These are phyloP conservation scores for Lentinus polychrous DNA, from an alignment of 1,284 basidiomycete species.

Conservation along the genomic window DNA sequence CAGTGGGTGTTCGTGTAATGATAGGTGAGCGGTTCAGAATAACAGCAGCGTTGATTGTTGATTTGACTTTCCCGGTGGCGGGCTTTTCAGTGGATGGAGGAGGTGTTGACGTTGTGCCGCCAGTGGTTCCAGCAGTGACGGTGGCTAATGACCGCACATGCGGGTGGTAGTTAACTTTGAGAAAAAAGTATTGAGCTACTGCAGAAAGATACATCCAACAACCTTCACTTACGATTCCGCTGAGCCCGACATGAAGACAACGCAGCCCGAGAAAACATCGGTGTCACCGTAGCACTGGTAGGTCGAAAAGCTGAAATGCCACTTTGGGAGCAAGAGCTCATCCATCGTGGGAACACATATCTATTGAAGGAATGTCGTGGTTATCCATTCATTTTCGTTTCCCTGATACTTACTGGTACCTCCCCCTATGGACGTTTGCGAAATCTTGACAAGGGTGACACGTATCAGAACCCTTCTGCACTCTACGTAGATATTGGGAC, in stretches of 20 bases:
- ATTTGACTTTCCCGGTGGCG: constrained; percentile 12
- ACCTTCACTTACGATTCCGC: not conserved
- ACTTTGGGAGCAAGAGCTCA: not conserved
- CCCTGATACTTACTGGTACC: too few species aligned
- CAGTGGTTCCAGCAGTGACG: constrained; percentile 16
- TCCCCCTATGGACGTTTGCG: too few species aligned
- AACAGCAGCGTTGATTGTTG: constrained; percentile 43
- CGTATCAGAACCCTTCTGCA: too few species aligned
- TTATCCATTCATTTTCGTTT: too few species aligned
- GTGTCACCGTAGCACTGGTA: not conserved
- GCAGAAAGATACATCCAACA: not conserved
- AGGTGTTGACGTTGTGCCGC: constrained; percentile 13
- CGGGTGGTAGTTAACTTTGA: constrained; percentile 15
- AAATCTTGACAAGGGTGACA: too few species aligned
- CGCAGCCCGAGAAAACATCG: constrained; percentile 1
- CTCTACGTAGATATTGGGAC: too few species aligned
- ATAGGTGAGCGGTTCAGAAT: constrained; percentile 83
- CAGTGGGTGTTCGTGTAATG: constrained; percentile 69
- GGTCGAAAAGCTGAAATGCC: not conserved
- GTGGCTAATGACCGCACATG: constrained; percentile 23
- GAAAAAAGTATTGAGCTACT: not conserved
- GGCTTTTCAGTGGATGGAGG: constrained; percentile 11
- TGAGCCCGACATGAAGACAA: constrained; percentile 1
- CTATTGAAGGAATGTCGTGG: too few species aligned
- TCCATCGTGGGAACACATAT: too few species aligned